phyloP scores from a whole-genome alignment of 108 stramenopile species.

The Skeletonema tropicum region DNA sequence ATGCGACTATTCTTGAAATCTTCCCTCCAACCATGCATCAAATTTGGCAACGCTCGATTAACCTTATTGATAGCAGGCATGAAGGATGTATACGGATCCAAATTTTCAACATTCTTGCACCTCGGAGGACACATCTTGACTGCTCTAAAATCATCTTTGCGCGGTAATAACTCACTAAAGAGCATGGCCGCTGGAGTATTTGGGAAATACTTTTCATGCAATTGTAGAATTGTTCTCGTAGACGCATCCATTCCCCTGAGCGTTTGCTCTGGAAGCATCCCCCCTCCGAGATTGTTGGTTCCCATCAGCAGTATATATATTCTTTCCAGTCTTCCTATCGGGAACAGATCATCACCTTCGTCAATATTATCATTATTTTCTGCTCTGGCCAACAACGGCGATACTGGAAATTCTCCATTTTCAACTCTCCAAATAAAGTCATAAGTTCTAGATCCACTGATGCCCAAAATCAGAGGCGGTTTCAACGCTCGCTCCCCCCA shows the following conservation, averaged over 20 bases:
- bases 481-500: constrained; percentile 25
- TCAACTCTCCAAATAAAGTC: constrained; percentile 40
- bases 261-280: constrained; percentile 41
- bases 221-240: constrained; percentile 13
- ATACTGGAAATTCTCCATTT: constrained; percentile 44
- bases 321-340: constrained; percentile 16
- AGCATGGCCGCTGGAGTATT: constrained; percentile 31
- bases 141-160: constrained; percentile 39
- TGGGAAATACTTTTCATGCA: constrained; percentile 2
- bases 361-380: neutral
- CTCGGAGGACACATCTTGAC: constrained; percentile 51
- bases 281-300: constrained; percentile 60
- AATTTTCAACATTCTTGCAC: constrained; percentile 27
- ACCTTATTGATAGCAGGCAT: constrained; percentile 46
- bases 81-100: constrained; percentile 46
- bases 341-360: neutral
- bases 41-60: constrained; percentile 33
- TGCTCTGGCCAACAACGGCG: constrained; percentile 1
- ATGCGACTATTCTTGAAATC: constrained; percentile 36
- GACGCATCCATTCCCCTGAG: constrained; percentile 45
- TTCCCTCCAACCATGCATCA: constrained; percentile 33
- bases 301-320: constrained; percentile 55
- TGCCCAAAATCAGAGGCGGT: constrained; percentile 37
- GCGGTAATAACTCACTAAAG: constrained; percentile 38
- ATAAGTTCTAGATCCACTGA: constrained; percentile 40